Base-by-base conservation (phyloP, 2,329 filamentous ascomycete genomes). In the Ophiostoma tasmaniense region DNA sequence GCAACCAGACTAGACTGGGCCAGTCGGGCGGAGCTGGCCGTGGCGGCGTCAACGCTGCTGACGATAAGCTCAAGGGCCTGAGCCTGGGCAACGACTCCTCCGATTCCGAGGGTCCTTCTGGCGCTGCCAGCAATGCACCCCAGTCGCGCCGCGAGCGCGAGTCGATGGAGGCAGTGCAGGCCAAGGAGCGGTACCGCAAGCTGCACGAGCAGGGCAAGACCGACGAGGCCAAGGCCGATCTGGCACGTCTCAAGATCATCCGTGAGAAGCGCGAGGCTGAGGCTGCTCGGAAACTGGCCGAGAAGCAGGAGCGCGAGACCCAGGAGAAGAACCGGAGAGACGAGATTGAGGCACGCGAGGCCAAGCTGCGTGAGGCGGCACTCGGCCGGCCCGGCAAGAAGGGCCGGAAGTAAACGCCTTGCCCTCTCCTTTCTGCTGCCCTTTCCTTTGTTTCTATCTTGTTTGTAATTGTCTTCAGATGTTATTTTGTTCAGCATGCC, bases 201-300 rank as follows among this genome's bases (percentile, higher is more conserved):
- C 79, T 97, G 75, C 94, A 97, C 76, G 91, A 93, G 69, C 90
- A 93, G 76, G 94, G 94, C 75, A 98, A 98, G 87, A 98, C 95
- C 62, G 95, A 99, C 71, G 91, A 97, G 83, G 93, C 94, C 65
- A 90, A 92, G 78, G 89, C 91, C 5, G 95, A 99, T 79, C 77
- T 98, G 74, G 94, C 92, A 70, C 87, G 95, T 69, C 81, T 99
- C 75, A 88, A 83, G 78, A 77, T 94, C 70, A 92, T 99, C 73
- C 87, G 89, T 65, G 92, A 97, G 84, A 90, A 92, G 81, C 87
- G 95, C 72, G 93, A 91, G 75, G 89, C 89, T 25, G 94, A 96
- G 76, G 87, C 91, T 67, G 90, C 89, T 37, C 83, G 92, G 75
- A 93, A 94, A 83, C 87, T 91, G 85, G 85, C 85, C 10, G 85